Conservation (phyloP, 106 monocot species). For the Iris macrosiphon region DNA sequence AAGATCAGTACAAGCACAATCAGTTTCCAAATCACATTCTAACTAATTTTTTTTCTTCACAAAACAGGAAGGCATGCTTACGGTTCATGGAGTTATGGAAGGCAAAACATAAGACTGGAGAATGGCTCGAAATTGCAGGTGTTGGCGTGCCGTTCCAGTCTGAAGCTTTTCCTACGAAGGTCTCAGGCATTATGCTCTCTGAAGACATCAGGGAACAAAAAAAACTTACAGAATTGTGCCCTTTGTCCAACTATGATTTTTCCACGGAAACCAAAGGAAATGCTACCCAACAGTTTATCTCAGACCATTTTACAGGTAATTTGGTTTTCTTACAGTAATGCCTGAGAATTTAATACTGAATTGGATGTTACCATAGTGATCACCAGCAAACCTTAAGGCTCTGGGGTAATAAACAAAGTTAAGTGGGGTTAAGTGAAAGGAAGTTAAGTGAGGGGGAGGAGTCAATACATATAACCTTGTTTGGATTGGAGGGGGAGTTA, state of each 20-base stretch:
- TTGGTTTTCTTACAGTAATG: too few relatives aligned
- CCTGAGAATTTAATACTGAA: too few relatives aligned
- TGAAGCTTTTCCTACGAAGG: slow-evolving; percentile 49
- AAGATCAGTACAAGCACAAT: too few relatives aligned
- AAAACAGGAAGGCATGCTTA: slow-evolving; percentile 74
- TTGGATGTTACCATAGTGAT: too few relatives aligned
- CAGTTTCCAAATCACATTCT: too few relatives aligned
- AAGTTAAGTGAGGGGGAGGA: too few relatives aligned
- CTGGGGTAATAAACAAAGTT: too few relatives aligned
- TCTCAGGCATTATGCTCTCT: slow-evolving; percentile 34
- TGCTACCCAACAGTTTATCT: not conserved
- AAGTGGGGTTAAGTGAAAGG: too few relatives aligned
- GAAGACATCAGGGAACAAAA: slow-evolving; percentile 1
- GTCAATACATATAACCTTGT: too few relatives aligned
- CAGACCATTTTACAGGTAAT: slow-evolving; percentile 6
- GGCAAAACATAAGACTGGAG: slow-evolving; percentile 82
- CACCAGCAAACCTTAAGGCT: too few relatives aligned
- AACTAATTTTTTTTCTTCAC: too few relatives aligned
- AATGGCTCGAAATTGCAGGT: slow-evolving; percentile 84
- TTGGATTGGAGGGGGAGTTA: too few relatives aligned
- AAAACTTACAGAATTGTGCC: slow-evolving; percentile 1
- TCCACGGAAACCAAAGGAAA: not conserved
- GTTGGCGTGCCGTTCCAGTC: slow-evolving; percentile 43
- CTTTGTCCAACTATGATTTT: slow-evolving; percentile 1
- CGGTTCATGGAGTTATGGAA: slow-evolving; percentile 79